phyloP scores from a whole-genome alignment of 495 filamentous ascomycete genomes.

The Niebla homalea region DNA sequence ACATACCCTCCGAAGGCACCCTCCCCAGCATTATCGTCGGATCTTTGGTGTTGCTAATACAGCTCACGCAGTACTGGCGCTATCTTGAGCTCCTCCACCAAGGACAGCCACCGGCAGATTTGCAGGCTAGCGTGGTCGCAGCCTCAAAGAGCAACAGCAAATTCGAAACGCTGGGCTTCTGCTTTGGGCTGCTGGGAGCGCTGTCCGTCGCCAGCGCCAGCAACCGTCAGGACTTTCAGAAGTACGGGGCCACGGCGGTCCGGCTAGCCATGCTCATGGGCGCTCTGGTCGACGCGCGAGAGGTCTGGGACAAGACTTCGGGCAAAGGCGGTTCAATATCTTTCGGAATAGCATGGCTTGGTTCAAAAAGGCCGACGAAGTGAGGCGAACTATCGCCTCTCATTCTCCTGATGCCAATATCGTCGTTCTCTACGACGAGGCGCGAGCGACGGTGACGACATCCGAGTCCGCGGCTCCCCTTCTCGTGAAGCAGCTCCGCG shows the following conservation, averaged over 20 bases:
- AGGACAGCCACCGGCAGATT: not conserved
- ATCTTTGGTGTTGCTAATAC: slow-evolving; percentile 21
- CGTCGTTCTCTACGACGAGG: slow-evolving; percentile 8
- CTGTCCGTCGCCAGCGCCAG: slow-evolving; percentile 23
- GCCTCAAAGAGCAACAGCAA: slow-evolving; percentile 6
- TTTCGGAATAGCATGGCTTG: slow-evolving; percentile 19
- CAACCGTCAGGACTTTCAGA: slow-evolving; percentile 16
- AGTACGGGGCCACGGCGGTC: slow-evolving; percentile 27
- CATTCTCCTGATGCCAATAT: slow-evolving; percentile 10
- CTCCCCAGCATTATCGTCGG: slow-evolving; percentile 22
- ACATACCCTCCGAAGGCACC: not conserved
- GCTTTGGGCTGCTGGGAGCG: slow-evolving; percentile 31
- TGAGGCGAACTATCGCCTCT: slow-evolving; percentile 13
- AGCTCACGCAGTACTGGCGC: slow-evolving; percentile 21
- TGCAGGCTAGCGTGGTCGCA: slow-evolving; percentile 3
- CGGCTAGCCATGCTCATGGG: slow-evolving; percentile 27
- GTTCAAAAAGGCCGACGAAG: slow-evolving; percentile 8
- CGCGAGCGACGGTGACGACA: slow-evolving; percentile 11
- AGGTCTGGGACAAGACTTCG: slow-evolving; percentile 13
- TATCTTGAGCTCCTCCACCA: slow-evolving; percentile 8
- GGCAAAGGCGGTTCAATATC: slow-evolving; percentile 15
- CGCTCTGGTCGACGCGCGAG: slow-evolving; percentile 30
- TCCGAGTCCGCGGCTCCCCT: slow-evolving; percentile 1
- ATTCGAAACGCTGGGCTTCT: slow-evolving; percentile 32
- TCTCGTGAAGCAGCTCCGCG: slow-evolving; percentile 2